Evolutionary conservation across 83 land plant genomes (phyloP).

Genomic region (Picea abies): DNA sequence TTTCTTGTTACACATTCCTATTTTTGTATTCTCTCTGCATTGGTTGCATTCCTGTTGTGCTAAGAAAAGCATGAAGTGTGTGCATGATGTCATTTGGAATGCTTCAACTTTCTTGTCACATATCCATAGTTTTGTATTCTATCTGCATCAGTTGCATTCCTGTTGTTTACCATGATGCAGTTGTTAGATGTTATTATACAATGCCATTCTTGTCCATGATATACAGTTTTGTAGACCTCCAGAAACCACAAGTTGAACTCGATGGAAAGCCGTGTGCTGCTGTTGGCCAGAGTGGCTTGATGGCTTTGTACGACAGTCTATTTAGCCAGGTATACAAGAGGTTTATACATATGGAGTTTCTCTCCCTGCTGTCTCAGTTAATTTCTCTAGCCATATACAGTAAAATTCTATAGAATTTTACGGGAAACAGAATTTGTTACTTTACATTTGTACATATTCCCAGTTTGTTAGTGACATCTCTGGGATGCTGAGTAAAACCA

Average conservation of each 20-base stretch:
- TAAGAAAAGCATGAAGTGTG: background rate
- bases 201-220: background rate
- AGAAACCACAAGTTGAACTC: slow-evolving; percentile 91
- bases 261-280: slow-evolving; percentile 20
- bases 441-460: background rate
- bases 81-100: background rate
- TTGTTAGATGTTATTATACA: no score
- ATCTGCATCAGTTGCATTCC: background rate
- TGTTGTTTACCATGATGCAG: background rate
- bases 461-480: background rate
- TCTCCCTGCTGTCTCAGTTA: no score
- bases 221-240: slow-evolving; percentile 92
- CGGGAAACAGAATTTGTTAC: background rate
- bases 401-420: background rate
- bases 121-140: background rate
- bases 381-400: no score
- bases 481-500: background rate
- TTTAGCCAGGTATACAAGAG: slow-evolving; percentile 38
- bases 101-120: background rate
- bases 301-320: no score
- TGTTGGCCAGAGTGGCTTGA: no score
- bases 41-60: no score
- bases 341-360: background rate
- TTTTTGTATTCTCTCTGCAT: no score
- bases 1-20: no score